Percentiles rank a stretch among this genome's conserved stretches.
Evolutionary conservation across 495 filamentous ascomycete species (phyloP).

Genomic region (Penicillium goetzii): DNA sequence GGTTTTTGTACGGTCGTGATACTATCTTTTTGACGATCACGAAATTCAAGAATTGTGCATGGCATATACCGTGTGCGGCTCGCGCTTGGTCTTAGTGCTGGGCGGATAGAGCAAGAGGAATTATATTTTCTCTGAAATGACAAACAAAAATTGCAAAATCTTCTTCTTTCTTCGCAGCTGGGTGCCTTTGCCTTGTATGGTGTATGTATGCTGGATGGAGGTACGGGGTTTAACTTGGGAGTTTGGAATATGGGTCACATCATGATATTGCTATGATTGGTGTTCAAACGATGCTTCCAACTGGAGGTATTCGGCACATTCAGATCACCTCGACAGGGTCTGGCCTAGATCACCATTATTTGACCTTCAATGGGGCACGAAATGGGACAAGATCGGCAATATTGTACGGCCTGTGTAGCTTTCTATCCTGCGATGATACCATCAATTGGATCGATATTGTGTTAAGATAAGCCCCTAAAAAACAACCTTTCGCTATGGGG

Average conservation of each 20-base stretch:
- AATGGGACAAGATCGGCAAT: not conserved
- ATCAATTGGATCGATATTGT: not conserved
- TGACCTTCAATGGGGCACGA: not conserved
- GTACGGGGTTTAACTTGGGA: too few relatives aligned
- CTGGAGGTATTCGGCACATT: not conserved
- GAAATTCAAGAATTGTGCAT: constrained; percentile 43
- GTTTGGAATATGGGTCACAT: not conserved
- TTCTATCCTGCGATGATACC: not conserved
- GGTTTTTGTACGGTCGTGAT: constrained; percentile 39
- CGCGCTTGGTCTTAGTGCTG: constrained; percentile 35
- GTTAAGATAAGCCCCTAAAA: not conserved
- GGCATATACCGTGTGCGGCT: constrained; percentile 37
- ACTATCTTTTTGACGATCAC: constrained; percentile 41
- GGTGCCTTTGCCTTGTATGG: not conserved
- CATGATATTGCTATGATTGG: not conserved
- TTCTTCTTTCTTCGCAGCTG: constrained; percentile 12
- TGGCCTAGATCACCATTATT: not conserved
- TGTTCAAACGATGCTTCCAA: not conserved
- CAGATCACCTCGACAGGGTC: not conserved
- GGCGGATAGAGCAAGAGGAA: constrained; percentile 36
- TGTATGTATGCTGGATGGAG: too few relatives aligned
- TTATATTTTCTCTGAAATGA: constrained; percentile 36
- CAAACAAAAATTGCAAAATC: constrained; percentile 41
- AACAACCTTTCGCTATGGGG: constrained; percentile 2
- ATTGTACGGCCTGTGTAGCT: not conserved